Evolutionary conservation across 305 asterid genomes (phyloP).

Genomic region (Fraxinus sp.): DNA sequence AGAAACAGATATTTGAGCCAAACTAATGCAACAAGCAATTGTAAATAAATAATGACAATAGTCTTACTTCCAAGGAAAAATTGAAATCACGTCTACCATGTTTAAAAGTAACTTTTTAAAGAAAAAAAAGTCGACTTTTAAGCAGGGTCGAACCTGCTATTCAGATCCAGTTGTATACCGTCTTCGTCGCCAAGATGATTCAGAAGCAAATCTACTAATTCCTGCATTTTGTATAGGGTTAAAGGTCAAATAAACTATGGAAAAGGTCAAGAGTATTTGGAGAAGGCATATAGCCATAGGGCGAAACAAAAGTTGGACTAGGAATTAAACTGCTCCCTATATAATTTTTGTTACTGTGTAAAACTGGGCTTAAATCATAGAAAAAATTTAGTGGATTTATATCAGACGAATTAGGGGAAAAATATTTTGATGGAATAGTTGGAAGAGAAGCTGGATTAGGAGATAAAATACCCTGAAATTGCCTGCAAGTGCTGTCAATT

Average conservation of each 20-base stretch:
- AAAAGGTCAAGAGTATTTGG: slow-evolving; percentile 73
- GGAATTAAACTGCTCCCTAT: slow-evolving; percentile 49
- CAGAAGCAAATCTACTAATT: slow-evolving; percentile 14
- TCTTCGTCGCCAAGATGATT: not conserved
- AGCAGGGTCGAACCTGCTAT: not conserved
- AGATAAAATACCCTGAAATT: slow-evolving; percentile 74
- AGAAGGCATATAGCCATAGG: slow-evolving; percentile 47
- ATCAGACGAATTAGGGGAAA: slow-evolving; percentile 56
- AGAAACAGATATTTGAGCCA: slow-evolving; percentile 29
- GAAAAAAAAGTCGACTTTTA: not conserved
- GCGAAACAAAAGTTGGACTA: slow-evolving; percentile 66
- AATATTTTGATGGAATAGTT: slow-evolving; percentile 69
- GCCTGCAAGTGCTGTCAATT: slow-evolving; percentile 33
- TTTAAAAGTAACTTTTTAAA: not conserved
- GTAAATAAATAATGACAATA: not conserved
- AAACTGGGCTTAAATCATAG: slow-evolving; percentile 66
- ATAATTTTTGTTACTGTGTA: slow-evolving; percentile 50
- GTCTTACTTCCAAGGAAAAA: not conserved
- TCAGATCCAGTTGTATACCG: not conserved
- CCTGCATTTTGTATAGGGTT: slow-evolving; percentile 5
- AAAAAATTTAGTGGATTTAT: slow-evolving; percentile 47
- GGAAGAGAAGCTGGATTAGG: slow-evolving; percentile 82
- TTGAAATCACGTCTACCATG: not conserved
- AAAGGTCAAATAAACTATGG: slow-evolving; percentile 57
- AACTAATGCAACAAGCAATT: slow-evolving; percentile 23